Percentiles rank a stretch among this genome's conserved stretches.
These are phyloP conservation scores for Rhodosorus marinus DNA, from an alignment of 23 red algal species.

Conservation along the genomic window DNA sequence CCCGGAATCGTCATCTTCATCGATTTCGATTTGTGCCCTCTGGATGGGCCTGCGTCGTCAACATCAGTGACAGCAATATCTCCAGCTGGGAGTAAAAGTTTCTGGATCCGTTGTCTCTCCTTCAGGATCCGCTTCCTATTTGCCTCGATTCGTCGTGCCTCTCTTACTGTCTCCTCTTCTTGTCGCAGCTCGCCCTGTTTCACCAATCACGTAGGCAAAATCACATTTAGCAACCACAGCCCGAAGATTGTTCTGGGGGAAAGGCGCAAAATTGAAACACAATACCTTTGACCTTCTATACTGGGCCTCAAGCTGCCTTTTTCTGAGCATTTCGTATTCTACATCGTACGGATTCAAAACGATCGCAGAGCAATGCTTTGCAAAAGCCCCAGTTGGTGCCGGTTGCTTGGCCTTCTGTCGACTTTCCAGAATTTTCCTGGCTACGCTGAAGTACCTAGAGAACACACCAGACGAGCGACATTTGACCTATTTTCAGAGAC, in stretches of 20 bases:
- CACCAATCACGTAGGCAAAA: too few relatives aligned
- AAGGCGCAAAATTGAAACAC: too few relatives aligned
- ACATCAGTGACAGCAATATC: too few relatives aligned
- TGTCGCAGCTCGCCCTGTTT: conserved; percentile 53
- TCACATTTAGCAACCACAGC: too few relatives aligned
- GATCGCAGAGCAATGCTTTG: conserved; percentile 57
- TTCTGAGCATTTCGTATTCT: conserved; percentile 81
- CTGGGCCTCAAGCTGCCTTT: conserved; percentile 62
- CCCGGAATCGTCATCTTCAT: too few relatives aligned
- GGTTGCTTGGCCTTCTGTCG: conserved; percentile 1
- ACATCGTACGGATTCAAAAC: conserved; percentile 82
- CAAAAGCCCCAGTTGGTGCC: conserved; percentile 7
- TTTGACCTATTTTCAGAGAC: background rate
- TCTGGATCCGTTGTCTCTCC: conserved; percentile 65
- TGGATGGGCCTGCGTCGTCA: too few relatives aligned
- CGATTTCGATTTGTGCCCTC: too few relatives aligned
- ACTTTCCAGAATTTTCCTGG: conserved; percentile 30
- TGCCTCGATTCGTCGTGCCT: conserved; percentile 65
- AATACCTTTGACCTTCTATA: conserved; percentile 28
- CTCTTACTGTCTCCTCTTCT: conserved; percentile 64
- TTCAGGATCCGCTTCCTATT: conserved; percentile 28
- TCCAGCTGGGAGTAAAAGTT: conserved; percentile 25
- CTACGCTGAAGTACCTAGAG: conserved; percentile 73
- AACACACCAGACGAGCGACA: too few relatives aligned
- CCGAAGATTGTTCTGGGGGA: too few relatives aligned